These are phyloP conservation scores for Citrus reticulata DNA, from an alignment of 345 rosid genomes.

Conservation along the genomic window DNA sequence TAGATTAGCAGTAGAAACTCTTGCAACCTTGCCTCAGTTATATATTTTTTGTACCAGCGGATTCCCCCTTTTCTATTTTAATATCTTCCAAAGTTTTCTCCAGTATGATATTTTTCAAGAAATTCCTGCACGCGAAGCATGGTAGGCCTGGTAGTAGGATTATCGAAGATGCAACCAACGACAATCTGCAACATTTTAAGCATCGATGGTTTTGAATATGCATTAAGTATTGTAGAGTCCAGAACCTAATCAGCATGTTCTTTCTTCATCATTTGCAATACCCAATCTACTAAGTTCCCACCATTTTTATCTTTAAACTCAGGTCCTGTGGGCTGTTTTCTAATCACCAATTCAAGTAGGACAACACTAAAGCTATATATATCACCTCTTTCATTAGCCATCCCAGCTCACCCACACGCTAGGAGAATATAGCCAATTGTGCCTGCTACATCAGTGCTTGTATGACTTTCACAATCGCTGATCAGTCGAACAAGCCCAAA, in stretches of 20 bases:
- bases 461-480: constrained; percentile 90
- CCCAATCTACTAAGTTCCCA: constrained; percentile 83
- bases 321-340: constrained; percentile 90
- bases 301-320: constrained; percentile 88
- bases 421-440: constrained; percentile 92
- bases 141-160: constrained; percentile 71
- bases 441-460: constrained; percentile 78
- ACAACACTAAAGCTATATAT: constrained; percentile 93
- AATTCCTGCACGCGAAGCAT: constrained; percentile 61
- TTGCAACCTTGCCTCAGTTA: constrained; percentile 12
- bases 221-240: constrained; percentile 44
- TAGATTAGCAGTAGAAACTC: too few relatives aligned
- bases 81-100: too few relatives aligned
- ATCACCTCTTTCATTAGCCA: constrained; percentile 76
- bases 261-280: constrained; percentile 41
- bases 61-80: too few relatives aligned
- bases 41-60: too few relatives aligned
- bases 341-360: constrained; percentile 72
- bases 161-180: constrained; percentile 47
- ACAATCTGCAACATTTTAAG: constrained; percentile 58
- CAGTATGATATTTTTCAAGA: constrained; percentile 43
- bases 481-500: constrained; percentile 85
- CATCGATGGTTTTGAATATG: constrained; percentile 48
- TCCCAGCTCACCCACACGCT: constrained; percentile 77
- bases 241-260: constrained; percentile 23